Base-by-base conservation (phyloP, 2,329 filamentous ascomycete genomes). In the Emergomyces orientalis region DNA sequence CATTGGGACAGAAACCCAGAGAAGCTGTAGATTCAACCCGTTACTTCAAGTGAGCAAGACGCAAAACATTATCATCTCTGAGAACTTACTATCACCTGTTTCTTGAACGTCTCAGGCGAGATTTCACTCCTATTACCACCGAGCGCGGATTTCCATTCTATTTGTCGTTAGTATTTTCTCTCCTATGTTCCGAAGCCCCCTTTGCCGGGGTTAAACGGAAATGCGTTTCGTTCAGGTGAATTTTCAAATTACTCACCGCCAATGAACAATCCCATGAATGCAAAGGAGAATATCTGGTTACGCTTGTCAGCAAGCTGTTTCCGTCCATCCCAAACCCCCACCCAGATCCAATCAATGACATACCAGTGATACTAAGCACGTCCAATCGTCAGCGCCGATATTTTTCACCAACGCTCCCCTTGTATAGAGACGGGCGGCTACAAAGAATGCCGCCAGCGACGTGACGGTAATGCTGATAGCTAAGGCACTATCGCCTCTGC, bases 351-450 rank as follows among this genome's bases (percentile, higher is more conserved):
- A 34, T 8, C 32, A 19, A 19, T 19, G 19, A 41, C 70, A 60
- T 68, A 75, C 71, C 27, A 76, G 65, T 5, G 76, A 71, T 32
- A 72, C 67, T 9, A 78, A 19, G 55, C 77, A 74, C 32, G 70
- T 70, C 69, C 74, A 75, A 62, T 78, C 76, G 30, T 76, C 72
- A 13, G 67, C 57, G 57, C 71, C 71, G 62, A 75, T 69, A 45
- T 76, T 72, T 63, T 72, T 72, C 45, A 75, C 70, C 59, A 76
- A 64, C 13, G 68, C 64, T 2, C 68, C 65, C 60, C 74, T 67
- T 9, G 77, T 78, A 64, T 76, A 78, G 58, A 79, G 72, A 8
- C 77, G 75, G n/a, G 75, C 61, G 2, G 64, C 65, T n/a, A 77
- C 72, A 52, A 77, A 71, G 0, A 68, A 45, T 13, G 71, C 70